Conservation (phyloP, 257 asterid species). For the Cordia subcordata region DNA sequence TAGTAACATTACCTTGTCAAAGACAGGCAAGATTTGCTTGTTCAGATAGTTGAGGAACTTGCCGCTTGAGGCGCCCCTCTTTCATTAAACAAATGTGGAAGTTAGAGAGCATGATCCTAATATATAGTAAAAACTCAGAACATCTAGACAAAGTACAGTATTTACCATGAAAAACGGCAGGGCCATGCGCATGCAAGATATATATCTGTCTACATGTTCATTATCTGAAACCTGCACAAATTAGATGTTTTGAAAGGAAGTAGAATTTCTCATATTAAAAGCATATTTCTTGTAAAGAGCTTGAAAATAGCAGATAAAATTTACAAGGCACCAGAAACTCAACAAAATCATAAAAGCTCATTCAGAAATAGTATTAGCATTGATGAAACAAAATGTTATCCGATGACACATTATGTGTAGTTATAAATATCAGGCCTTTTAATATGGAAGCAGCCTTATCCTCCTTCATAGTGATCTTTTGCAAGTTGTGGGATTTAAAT, state of each 20-base stretch:
- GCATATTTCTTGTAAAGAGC: background rate
- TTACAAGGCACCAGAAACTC: background rate
- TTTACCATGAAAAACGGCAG: constrained; percentile 73
- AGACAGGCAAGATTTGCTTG: constrained; percentile 77
- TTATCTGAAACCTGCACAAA: constrained; percentile 71
- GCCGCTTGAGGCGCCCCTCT: constrained; percentile 93
- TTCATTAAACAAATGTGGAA: constrained; percentile 20
- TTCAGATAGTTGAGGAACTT: constrained; percentile 76
- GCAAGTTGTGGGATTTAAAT: too few relatives aligned
- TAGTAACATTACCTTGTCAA: constrained; percentile 69
- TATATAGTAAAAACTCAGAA: background rate
- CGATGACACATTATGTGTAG: background rate
- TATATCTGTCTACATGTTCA: constrained; percentile 73
- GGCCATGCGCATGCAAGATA: constrained; percentile 75
- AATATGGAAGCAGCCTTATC: background rate
- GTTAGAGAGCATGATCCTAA: background rate
- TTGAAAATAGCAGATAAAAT: background rate
- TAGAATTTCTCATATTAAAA: background rate
- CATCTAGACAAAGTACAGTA: constrained; percentile 2
- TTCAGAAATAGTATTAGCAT: background rate
- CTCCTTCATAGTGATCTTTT: too few relatives aligned
- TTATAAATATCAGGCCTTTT: background rate
- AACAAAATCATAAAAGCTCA: background rate
- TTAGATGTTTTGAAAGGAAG: too few relatives aligned
- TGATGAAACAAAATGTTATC: background rate